Evolutionary conservation across 805 yeast species (phyloP).

Genomic region (Yarrowia porcina): DNA sequence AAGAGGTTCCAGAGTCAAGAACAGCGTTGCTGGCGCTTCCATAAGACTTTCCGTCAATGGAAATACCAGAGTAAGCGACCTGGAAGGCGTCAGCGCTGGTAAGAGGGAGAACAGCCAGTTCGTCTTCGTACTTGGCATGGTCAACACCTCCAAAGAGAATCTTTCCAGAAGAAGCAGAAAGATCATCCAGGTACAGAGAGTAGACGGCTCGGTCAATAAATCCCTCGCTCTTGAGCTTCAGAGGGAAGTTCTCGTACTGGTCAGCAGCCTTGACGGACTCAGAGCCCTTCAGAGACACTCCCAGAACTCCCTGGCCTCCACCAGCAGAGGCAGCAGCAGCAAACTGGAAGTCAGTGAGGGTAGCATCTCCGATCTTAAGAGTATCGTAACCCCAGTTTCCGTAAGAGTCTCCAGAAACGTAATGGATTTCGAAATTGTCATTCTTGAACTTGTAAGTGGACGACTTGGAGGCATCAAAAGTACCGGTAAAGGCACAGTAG

Average conservation of each 20-base stretch:
- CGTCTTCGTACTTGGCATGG: conserved; percentile 27
- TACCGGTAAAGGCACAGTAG: conserved; percentile 6
- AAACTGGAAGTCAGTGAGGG: conserved; percentile 39
- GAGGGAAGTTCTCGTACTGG: conserved; percentile 38
- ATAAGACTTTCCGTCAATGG: conserved; percentile 29
- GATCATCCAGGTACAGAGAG: conserved; percentile 44
- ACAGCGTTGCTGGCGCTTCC: conserved; percentile 8
- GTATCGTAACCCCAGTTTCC: conserved; percentile 63
- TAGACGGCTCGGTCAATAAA: conserved; percentile 42
- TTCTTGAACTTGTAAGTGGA: conserved; percentile 31
- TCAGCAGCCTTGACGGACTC: conserved; percentile 27
- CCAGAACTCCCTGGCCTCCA: conserved; percentile 28
- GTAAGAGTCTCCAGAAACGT: conserved; percentile 41
- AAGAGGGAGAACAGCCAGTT: conserved; percentile 39
- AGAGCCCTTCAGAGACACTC: conserved; percentile 28
- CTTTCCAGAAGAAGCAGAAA: conserved; percentile 31
- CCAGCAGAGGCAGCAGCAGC: conserved; percentile 26
- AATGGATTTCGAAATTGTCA: conserved; percentile 32
- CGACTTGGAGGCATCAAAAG: conserved; percentile 28
- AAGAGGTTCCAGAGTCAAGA: conserved; percentile 56
- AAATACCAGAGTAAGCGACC: conserved; percentile 37
- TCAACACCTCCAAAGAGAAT: conserved; percentile 34
- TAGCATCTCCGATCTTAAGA: conserved; percentile 47
- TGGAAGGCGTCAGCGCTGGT: conserved; percentile 36
- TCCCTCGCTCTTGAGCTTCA: conserved; percentile 40